Evolutionary conservation across 805 yeast genomes (phyloP).

Genomic region (Lipomyces mesembrius): DNA sequence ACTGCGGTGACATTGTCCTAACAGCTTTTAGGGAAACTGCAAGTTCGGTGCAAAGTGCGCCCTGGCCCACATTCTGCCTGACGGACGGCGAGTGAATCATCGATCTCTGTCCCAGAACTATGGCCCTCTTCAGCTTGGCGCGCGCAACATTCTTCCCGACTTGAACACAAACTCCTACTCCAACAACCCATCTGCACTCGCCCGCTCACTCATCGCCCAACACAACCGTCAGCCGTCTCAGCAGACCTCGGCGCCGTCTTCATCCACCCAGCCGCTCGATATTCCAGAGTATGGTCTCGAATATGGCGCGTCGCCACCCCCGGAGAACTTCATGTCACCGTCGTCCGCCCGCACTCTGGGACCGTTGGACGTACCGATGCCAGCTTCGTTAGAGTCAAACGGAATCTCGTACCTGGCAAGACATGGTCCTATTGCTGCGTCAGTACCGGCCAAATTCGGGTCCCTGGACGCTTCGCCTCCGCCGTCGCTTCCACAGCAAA

Average conservation of each 20-base stretch:
- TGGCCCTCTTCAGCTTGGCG: slow-evolving; percentile 31
- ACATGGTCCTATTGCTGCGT: slow-evolving; percentile 39
- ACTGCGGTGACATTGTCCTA: not conserved
- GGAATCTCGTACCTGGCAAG: slow-evolving; percentile 33
- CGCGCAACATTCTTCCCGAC: slow-evolving; percentile 33
- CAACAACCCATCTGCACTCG: slow-evolving; percentile 34
- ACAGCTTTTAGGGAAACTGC: slow-evolving; percentile 69
- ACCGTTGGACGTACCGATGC: slow-evolving; percentile 33
- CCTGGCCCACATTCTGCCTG: slow-evolving; percentile 85
- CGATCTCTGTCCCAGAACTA: slow-evolving; percentile 25
- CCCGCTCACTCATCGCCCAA: slow-evolving; percentile 31
- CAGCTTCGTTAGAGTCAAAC: slow-evolving; percentile 38
- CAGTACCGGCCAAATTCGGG: slow-evolving; percentile 37
- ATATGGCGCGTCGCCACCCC: slow-evolving; percentile 14
- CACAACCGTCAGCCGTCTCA: slow-evolving; percentile 19
- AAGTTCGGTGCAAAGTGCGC: slow-evolving; percentile 95
- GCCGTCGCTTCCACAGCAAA: slow-evolving; percentile 22
- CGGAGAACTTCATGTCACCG: slow-evolving; percentile 19
- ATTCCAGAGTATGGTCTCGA: slow-evolving; percentile 3
- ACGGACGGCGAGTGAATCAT: slow-evolving; percentile 77
- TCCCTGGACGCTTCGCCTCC: slow-evolving; percentile 24
- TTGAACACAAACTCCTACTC: slow-evolving; percentile 12
- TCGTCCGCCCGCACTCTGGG: slow-evolving; percentile 34
- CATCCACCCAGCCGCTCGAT: slow-evolving; percentile 4
- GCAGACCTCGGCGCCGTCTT: slow-evolving; percentile 9